These are phyloP conservation scores for Cladosporium sp. DNA, from an alignment of 2,329 filamentous ascomycete genomes.

Conservation along the genomic window DNA sequence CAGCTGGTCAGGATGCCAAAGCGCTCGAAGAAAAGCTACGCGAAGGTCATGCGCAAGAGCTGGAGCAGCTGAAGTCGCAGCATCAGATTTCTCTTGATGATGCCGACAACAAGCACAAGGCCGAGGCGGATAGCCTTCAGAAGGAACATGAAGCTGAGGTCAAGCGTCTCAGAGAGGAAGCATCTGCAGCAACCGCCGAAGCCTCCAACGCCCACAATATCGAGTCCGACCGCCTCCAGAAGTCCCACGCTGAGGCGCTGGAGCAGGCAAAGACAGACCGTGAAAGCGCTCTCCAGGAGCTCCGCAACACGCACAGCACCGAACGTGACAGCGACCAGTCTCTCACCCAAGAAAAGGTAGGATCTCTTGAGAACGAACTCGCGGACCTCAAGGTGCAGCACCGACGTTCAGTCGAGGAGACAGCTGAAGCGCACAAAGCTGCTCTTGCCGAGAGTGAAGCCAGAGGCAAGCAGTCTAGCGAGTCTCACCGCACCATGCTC, in stretches of 20 bases:
- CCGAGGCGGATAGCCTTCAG: background rate
- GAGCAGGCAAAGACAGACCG: background rate
- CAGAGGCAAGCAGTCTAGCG: background rate
- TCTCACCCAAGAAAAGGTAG: background rate
- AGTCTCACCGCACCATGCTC: constrained; percentile 2
- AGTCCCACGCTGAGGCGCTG: background rate
- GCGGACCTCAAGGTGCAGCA: background rate
- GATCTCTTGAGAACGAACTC: background rate
- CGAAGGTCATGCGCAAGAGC: background rate
- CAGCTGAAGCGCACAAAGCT: background rate
- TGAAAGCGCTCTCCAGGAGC: background rate
- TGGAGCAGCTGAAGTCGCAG: background rate
- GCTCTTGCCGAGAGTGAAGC: background rate
- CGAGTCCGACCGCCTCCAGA: background rate
- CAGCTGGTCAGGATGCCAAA: background rate
- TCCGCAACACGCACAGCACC: background rate
- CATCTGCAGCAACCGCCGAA: background rate
- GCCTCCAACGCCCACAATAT: too few relatives aligned
- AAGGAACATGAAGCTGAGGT: constrained; percentile 8
- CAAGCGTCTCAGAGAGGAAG: background rate
- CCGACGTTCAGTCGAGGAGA: background rate
- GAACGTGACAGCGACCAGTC: background rate
- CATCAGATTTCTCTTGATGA: background rate
- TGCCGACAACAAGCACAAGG: background rate
- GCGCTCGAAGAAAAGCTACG: background rate